A percentile compares a stretch with the other conserved stretches of the same genome.
Conservation (phyloP, 495 filamentous ascomycete genomes). For the Lepraria neglecta region DNA sequence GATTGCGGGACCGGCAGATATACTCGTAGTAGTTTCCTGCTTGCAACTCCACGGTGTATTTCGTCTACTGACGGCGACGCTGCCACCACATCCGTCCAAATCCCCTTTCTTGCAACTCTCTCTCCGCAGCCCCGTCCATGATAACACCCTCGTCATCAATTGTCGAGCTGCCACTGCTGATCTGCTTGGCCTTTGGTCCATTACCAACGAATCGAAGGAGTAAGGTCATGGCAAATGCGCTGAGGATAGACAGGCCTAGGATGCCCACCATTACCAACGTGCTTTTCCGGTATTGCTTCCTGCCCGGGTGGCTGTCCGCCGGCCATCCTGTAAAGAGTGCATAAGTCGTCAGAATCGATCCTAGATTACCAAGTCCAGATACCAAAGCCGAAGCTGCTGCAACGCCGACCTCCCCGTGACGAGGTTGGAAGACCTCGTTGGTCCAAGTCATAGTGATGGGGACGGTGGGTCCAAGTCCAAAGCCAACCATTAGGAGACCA, state of each 20-base stretch:
- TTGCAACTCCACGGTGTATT: background rate
- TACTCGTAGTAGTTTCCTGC: too few species aligned
- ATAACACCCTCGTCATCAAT: constrained; percentile 42
- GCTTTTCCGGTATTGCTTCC: constrained; percentile 70
- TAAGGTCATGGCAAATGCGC: constrained; percentile 60
- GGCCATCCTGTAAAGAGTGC: constrained; percentile 83
- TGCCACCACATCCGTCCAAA: constrained; percentile 52
- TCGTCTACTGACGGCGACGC: constrained; percentile 5
- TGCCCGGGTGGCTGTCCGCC: constrained; percentile 58
- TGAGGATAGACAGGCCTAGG: constrained; percentile 66
- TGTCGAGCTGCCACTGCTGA: constrained; percentile 39
- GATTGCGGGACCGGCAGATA: too few species aligned
- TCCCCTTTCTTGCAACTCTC: constrained; percentile 63
- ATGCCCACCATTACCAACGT: constrained; percentile 87
- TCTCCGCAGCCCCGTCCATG: constrained; percentile 63
- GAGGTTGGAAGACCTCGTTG: constrained; percentile 79
- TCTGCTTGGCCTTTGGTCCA: constrained; percentile 41
- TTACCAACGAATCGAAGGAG: constrained; percentile 58
- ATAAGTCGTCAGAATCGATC: constrained; percentile 80
- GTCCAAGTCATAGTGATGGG: constrained; percentile 93
- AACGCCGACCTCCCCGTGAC: constrained; percentile 86
- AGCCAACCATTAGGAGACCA: constrained; percentile 83
- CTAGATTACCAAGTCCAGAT: constrained; percentile 77
- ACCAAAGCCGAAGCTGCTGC: constrained; percentile 83
- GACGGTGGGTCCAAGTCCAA: constrained; percentile 85